Evolutionary conservation across 768 basidiomycete genomes (phyloP).

Genomic region (Clitopilus passeckerianus): DNA sequence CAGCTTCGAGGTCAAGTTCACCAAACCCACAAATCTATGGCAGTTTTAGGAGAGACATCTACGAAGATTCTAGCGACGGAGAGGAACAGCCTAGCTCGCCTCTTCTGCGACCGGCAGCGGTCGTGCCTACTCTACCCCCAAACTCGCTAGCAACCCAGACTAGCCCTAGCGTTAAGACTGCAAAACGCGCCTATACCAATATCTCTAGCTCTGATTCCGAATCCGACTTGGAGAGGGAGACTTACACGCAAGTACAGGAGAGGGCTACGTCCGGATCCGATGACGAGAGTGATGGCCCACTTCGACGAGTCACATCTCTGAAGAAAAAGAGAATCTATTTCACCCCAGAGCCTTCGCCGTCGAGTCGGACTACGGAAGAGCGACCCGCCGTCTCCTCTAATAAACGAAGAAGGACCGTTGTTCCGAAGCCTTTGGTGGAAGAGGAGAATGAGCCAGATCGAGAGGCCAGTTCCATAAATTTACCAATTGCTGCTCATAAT

Average conservation of each 20-base stretch:
- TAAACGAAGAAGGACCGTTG: neutral
- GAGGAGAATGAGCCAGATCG: neutral
- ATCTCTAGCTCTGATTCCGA: slow-evolving; percentile 1
- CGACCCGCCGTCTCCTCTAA: neutral
- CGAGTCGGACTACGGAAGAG: neutral
- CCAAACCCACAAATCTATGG: slow-evolving; percentile 1
- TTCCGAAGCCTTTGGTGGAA: neutral
- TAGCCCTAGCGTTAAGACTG: too few relatives aligned
- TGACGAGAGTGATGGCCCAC: neutral
- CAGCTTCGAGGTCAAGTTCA: too few relatives aligned
- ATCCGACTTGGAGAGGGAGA: neutral
- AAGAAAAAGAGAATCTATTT: neutral
- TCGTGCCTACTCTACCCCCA: neutral
- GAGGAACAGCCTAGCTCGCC: neutral
- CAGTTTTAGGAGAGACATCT: slow-evolving; percentile 4
- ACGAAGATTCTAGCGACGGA: slow-evolving; percentile 4
- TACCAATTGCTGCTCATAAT: slow-evolving; percentile 19
- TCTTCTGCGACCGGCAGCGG: neutral
- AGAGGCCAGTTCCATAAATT: neutral
- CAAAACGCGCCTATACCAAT: neutral
- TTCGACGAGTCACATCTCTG: neutral
- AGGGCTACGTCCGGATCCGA: neutral
- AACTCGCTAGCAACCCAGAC: too few relatives aligned
- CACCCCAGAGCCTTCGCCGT: neutral
- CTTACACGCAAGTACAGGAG: neutral